Evolutionary conservation across 2,329 filamentous ascomycete species (phyloP), one percentile per base, ranked within the genome.

Genomic region (Xylariaceae sp.): DNA sequence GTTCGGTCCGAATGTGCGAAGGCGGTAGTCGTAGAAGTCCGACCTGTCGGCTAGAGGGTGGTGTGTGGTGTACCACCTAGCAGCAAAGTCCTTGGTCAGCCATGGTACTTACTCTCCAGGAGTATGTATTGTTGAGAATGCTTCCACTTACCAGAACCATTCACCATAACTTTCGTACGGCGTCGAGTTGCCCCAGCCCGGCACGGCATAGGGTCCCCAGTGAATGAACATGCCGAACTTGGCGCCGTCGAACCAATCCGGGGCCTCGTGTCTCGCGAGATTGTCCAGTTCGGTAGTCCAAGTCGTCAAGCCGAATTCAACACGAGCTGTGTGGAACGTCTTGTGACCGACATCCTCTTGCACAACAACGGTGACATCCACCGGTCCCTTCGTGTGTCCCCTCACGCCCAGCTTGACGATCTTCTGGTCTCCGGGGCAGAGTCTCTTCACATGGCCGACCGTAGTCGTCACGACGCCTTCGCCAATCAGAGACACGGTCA

Each of bases 181-280:
- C 2, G 70, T 69, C 3, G 72, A 72, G 62, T 77, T 76, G 2
- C 82, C 82, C 81, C 82, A 85, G 2, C 77, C 81, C 0, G 82
- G 78, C 0, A 84, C 81, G 0, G 80, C 70, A 63, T 83, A 85
- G 0, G 77, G 72, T 0, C 82, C 82, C 80, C 82, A 85, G 61
- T 85, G 82, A 47, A 85, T 81, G 65, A 86, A 85, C 44, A 85
- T 85, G 0, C 83, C 82, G 61, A 75, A 85, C 59, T 86, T 85
- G 18, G 74, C 78, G 48, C 77, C 74, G 56, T 81, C 75, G 63
- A 77, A 85, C 82, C 82, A 85, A 4, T 75, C 72, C 0, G 81
- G 81, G 11, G 76, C 75, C 66, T 74, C 73, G 51, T 78, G 76
- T 15, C 67, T 68, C 1, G 71, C 69, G 2, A 78, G 68, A 58